Percentiles rank a stretch among this genome's conserved stretches.
These are phyloP conservation scores for Neoarthrinium moseri DNA, from an alignment of 2,329 filamentous ascomycete species.

Conservation along the genomic window DNA sequence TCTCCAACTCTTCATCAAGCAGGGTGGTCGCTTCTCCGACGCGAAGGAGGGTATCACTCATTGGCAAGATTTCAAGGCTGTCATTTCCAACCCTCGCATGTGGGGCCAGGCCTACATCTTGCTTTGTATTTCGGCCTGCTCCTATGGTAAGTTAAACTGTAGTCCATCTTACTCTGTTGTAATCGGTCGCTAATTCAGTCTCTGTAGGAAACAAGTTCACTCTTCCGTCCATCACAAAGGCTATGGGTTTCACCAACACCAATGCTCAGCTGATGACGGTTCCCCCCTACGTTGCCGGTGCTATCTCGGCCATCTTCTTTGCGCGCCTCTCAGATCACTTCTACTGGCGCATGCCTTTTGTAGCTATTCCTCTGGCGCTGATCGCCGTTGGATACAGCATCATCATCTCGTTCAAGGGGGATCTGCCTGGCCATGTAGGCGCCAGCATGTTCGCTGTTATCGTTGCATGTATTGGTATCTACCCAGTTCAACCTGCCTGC, in stretches of 20 bases:
- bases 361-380: conserved; percentile 58
- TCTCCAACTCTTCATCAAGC: conserved; percentile 20
- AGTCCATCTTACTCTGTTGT: background rate
- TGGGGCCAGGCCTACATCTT: conserved; percentile 18
- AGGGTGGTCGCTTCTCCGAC: conserved; percentile 12
- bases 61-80: conserved; percentile 11
- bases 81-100: conserved; percentile 14
- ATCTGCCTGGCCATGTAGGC: conserved; percentile 37
- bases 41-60: background rate
- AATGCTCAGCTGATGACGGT: conserved; percentile 52
- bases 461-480: conserved; percentile 68
- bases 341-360: conserved; percentile 62
- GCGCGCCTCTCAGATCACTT: conserved; percentile 69
- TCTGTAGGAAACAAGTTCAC: conserved; percentile 24
- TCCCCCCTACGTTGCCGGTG: conserved; percentile 59
- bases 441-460: conserved; percentile 68
- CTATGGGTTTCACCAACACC: conserved; percentile 31
- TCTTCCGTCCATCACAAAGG: conserved; percentile 32
- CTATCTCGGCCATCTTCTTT: conserved; percentile 60
- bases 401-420: conserved; percentile 59
- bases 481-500: conserved; percentile 61
- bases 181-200: background rate
- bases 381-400: conserved; percentile 60
- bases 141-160: conserved; percentile 18
- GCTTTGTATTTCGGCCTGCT: conserved; percentile 22